Evolutionary conservation across 495 filamentous ascomycete genomes (phyloP).

Genomic region (Aspergillus baeticus): DNA sequence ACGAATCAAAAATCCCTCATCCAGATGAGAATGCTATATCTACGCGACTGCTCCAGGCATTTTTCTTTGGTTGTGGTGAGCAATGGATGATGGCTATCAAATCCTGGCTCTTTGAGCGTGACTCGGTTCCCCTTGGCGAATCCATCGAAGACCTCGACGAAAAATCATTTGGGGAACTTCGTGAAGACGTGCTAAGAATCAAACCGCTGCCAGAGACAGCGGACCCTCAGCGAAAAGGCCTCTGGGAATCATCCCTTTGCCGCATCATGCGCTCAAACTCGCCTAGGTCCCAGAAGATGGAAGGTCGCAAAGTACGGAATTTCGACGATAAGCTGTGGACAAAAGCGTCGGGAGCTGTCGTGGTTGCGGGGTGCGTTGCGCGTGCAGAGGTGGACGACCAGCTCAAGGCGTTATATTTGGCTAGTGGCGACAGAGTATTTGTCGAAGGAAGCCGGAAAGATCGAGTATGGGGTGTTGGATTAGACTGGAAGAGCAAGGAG

Average conservation of each 20-base stretch:
- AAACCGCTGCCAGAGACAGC: not conserved
- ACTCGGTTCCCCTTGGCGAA: conserved; percentile 1
- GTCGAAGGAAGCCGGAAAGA: conserved; percentile 12
- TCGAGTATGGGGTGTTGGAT: conserved; percentile 14
- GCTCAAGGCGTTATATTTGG: conserved; percentile 5
- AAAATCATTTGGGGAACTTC: not conserved
- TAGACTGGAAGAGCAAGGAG: conserved; percentile 12
- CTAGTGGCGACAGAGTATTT: conserved; percentile 5
- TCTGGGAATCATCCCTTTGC: conserved; percentile 5
- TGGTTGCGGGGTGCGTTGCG: conserved; percentile 12
- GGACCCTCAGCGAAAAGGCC: not conserved
- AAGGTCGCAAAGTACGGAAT: conserved; percentile 2
- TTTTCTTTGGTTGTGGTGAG: conserved; percentile 10
- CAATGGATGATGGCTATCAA: conserved; percentile 19
- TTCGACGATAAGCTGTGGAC: conserved; percentile 8
- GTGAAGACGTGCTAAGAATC: not conserved
- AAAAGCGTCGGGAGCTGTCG: conserved; percentile 2
- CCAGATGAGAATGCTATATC: conserved; percentile 1
- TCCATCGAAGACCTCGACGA: not conserved
- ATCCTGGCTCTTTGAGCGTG: conserved; percentile 13
- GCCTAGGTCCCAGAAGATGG: conserved; percentile 8
- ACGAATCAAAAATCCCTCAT: conserved; percentile 4
- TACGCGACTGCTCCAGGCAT: conserved; percentile 3
- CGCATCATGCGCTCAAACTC: conserved; percentile 8
- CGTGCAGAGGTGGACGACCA: conserved; percentile 12